A percentile compares a stretch with the other conserved stretches of the same genome.
phyloP scores from a whole-genome alignment of 805 yeast genomes.

The Yarrowia keelungensis region DNA sequence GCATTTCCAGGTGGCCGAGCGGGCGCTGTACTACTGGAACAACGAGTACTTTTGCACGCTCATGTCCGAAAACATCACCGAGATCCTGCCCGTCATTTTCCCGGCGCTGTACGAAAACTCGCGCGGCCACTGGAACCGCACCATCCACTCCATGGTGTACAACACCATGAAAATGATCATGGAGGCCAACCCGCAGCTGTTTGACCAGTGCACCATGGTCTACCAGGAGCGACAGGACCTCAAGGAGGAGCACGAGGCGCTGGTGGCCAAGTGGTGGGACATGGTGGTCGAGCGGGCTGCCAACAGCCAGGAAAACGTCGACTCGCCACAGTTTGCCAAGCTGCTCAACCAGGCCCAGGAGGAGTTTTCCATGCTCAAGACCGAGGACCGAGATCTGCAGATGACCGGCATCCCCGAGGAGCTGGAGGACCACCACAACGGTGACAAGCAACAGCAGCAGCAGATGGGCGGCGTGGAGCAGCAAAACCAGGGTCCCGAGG shows the following conservation, averaged over 20 bases:
- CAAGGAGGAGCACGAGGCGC: constrained; percentile 64
- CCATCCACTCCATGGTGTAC: constrained; percentile 88
- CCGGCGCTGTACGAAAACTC: constrained; percentile 88
- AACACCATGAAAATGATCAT: constrained; percentile 89
- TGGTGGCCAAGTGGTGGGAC: constrained; percentile 66
- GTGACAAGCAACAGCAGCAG: too few relatives aligned
- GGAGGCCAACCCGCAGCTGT: constrained; percentile 89
- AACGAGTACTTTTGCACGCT: constrained; percentile 90
- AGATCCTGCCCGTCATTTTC: constrained; percentile 88
- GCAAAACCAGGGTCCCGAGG: constrained; percentile 23
- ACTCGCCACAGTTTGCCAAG: constrained; percentile 38
- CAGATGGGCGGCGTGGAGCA: neutral
- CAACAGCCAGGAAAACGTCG: constrained; percentile 29
- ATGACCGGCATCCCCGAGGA: constrained; percentile 36
- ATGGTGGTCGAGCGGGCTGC: constrained; percentile 53
- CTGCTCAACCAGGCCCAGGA: constrained; percentile 36
- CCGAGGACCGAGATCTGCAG: constrained; percentile 21
- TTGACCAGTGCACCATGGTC: constrained; percentile 89
- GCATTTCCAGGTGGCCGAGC: constrained; percentile 97
- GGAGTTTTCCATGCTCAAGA: constrained; percentile 36
- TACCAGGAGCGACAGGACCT: constrained; percentile 82
- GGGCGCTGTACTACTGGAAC: constrained; percentile 91
- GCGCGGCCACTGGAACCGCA: constrained; percentile 86
- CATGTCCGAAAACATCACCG: constrained; percentile 87
- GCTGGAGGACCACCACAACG: neutral